Percentiles rank a stretch among this genome's conserved stretches.
Conservation (phyloP, 106 monocot species). For the Acanthochlamys bracteata region DNA sequence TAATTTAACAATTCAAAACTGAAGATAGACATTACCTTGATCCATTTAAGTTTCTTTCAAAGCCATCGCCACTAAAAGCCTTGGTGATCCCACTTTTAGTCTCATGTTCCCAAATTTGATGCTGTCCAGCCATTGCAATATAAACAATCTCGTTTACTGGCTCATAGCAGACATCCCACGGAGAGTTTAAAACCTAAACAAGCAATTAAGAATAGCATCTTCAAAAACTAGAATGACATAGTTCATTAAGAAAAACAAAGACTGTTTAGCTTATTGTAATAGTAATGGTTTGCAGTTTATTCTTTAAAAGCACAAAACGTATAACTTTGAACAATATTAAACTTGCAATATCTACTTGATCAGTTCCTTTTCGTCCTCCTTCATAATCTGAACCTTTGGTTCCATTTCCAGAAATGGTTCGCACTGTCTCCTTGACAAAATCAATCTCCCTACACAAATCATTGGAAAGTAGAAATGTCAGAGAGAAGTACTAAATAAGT, state of each 20-base stretch:
- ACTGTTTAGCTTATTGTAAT: too few species aligned
- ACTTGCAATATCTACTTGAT: slow-evolving; percentile 69
- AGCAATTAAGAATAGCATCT: slow-evolving; percentile 2
- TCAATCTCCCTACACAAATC: slow-evolving; percentile 62
- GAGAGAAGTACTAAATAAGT: not conserved
- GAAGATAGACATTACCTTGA: slow-evolving; percentile 51
- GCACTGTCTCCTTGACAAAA: slow-evolving; percentile 84
- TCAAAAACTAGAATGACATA: too few species aligned
- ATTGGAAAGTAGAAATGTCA: not conserved
- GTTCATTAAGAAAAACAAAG: too few species aligned
- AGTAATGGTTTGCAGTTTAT: too few species aligned
- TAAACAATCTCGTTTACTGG: slow-evolving; percentile 62
- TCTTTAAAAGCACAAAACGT: too few species aligned
- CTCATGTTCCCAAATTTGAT: slow-evolving; percentile 90
- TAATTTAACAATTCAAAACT: not conserved
- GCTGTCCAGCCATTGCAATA: slow-evolving; percentile 98
- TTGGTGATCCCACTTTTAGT: slow-evolving; percentile 44
- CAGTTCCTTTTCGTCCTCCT: slow-evolving; percentile 64
- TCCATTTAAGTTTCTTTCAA: slow-evolving; percentile 89
- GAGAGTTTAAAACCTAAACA: slow-evolving; percentile 84
- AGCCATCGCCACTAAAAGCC: slow-evolving; percentile 90
- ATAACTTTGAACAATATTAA: too few species aligned
- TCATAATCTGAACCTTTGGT: slow-evolving; percentile 90
- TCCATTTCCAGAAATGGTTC: slow-evolving; percentile 95
- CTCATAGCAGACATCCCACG: slow-evolving; percentile 94